Conservation (phyloP, 169 alveolate genomes). For the Eimeria falciformis region DNA sequence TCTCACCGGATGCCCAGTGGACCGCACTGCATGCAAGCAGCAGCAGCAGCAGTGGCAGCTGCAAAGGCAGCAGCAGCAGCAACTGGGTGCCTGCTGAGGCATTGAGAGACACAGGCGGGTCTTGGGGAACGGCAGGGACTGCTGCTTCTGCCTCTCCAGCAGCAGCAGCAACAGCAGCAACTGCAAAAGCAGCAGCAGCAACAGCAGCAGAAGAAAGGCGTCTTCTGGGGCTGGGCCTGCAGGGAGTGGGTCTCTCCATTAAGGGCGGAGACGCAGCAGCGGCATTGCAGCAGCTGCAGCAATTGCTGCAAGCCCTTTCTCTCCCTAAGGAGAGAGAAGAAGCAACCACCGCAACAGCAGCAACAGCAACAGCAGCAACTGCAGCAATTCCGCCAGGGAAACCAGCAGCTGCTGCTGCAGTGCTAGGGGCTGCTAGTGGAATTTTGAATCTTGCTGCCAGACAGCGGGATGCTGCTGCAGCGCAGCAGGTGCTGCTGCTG, state of each 20-base stretch:
- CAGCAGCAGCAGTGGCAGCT: constrained; percentile 51
- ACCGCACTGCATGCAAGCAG: too few relatives aligned
- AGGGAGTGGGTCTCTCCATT: constrained; percentile 19
- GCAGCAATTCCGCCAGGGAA: not conserved
- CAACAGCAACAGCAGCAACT: constrained; percentile 7
- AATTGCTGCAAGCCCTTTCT: not conserved
- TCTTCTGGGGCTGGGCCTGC: not conserved
- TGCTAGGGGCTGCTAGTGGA: constrained; percentile 30
- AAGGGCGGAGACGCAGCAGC: constrained; percentile 16
- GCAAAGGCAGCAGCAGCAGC: not conserved
- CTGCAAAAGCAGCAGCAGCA: constrained; percentile 15
- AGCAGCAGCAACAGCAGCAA: constrained; percentile 19
- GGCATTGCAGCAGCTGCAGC: constrained; percentile 4
- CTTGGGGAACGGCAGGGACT: not conserved
- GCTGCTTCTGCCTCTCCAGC: not conserved
- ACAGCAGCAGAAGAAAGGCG: not conserved
- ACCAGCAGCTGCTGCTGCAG: not conserved
- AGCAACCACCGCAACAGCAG: not conserved
- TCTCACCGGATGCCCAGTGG: too few relatives aligned
- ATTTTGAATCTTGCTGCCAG: constrained; percentile 31
- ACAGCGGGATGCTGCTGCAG: constrained; percentile 41
- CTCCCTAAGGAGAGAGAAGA: not conserved
- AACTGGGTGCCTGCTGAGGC: not conserved
- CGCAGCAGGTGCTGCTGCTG: constrained; percentile 59
- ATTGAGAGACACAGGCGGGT: not conserved